These are phyloP conservation scores for Linum usitatissimum DNA, from an alignment of 345 rosid genomes.

Conservation along the genomic window DNA sequence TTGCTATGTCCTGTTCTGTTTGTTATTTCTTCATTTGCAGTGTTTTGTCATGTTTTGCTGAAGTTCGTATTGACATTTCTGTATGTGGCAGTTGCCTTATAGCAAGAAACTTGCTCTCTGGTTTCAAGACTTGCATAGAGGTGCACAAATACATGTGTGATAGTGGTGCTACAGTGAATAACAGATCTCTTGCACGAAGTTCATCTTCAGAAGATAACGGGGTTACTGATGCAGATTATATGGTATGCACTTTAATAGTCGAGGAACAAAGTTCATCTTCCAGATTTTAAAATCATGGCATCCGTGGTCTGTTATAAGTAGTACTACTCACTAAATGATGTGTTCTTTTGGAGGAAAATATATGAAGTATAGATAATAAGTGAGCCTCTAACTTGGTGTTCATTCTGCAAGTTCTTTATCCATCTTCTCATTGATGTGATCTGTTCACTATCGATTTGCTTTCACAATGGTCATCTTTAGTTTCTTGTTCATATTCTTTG, in stretches of 20 bases:
- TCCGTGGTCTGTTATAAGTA: no score
- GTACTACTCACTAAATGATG: no score
- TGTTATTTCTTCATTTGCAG: conserved; percentile 1
- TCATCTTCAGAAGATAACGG: conserved; percentile 50
- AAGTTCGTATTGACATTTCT: background rate
- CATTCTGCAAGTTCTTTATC: no score
- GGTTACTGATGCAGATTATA: conserved; percentile 44
- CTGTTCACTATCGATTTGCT: no score
- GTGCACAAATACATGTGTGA: conserved; percentile 76
- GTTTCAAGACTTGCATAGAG: conserved; percentile 90
- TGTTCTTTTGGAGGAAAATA: no score
- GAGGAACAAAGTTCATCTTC: background rate
- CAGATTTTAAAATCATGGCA: no score
- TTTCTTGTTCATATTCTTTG: no score
- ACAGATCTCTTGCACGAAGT: conserved; percentile 48
- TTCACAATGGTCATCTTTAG: no score
- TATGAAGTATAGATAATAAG: no score
- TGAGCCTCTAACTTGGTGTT: no score
- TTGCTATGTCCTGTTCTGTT: background rate
- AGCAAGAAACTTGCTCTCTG: conserved; percentile 90
- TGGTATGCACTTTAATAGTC: conserved; percentile 28
- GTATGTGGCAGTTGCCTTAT: conserved; percentile 78
- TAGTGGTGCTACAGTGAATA: conserved; percentile 45
- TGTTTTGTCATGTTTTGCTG: conserved; percentile 6
- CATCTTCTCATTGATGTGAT: no score